phyloP scores from a whole-genome alignment of 169 alveolate species.

The Neospora caninum region DNA sequence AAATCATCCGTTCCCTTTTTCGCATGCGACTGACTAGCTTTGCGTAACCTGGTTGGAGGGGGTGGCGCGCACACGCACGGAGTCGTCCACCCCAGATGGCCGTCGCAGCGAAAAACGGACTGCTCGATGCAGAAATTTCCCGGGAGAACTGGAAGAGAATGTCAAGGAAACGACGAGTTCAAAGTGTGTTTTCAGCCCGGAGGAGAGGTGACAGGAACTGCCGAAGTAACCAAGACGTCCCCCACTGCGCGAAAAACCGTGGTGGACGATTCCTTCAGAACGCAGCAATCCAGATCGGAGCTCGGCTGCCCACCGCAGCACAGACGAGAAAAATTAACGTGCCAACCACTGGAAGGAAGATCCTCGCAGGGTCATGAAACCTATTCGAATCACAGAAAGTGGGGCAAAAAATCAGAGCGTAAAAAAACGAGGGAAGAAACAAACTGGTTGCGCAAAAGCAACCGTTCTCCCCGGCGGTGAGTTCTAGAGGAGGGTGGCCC shows the following conservation, averaged over 20 bases:
- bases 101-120: neutral
- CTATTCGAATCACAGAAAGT: too few relatives aligned
- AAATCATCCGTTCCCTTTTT: neutral
- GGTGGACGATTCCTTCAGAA: neutral
- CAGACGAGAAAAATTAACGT: too few relatives aligned
- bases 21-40: neutral
- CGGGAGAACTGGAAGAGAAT: neutral
- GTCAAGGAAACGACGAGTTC: neutral
- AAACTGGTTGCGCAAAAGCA: neutral
- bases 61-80: neutral
- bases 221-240: neutral
- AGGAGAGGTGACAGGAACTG: neutral
- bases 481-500: neutral
- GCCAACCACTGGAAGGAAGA: too few relatives aligned
- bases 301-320: too few relatives aligned
- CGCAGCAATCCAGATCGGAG: neutral
- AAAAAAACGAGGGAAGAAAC: neutral
- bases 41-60: neutral
- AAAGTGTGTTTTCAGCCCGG: neutral
- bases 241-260: conserved; percentile 4
- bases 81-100: neutral
- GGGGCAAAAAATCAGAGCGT: neutral
- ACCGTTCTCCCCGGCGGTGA: neutral
- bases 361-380: neutral
- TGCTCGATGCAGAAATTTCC: neutral